phyloP scores from a whole-genome alignment of 306 rosid species.

The Hippophae gyantsensis region DNA sequence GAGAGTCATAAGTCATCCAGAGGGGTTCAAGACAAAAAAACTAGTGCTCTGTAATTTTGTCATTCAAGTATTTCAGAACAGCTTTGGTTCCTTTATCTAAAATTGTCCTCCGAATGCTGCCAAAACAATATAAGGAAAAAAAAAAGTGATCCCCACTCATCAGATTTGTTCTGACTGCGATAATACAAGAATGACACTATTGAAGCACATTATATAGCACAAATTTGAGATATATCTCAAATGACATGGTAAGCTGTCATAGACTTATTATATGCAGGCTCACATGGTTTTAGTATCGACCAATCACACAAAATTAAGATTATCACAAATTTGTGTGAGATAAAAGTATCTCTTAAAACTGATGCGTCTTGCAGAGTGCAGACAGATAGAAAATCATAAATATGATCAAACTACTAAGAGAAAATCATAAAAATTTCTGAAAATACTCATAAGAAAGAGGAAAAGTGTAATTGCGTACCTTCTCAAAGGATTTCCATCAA shows the following conservation, averaged over 20 bases:
- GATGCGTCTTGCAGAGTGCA: too few relatives aligned
- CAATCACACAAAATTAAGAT: too few relatives aligned
- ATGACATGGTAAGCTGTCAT: too few relatives aligned
- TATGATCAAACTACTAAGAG: neutral
- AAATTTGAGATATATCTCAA: too few relatives aligned
- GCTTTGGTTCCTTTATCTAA: conserved; percentile 84
- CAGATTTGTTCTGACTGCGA: neutral
- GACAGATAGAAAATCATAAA: neutral
- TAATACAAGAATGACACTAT: neutral
- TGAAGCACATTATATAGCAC: too few relatives aligned
- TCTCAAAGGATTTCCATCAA: conserved; percentile 91
- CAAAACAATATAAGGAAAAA: conserved; percentile 10
- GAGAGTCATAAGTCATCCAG: neutral
- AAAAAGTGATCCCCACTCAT: neutral
- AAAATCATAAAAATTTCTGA: neutral
- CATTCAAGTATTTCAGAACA: conserved; percentile 68
- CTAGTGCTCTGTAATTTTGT: conserved; percentile 49
- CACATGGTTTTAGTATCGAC: too few relatives aligned
- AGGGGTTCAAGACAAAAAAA: neutral
- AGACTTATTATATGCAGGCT: too few relatives aligned
- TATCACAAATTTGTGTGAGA: too few relatives aligned
- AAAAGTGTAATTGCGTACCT: conserved; percentile 35
- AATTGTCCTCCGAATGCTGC: conserved; percentile 79
- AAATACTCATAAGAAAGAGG: neutral
- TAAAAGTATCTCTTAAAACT: too few relatives aligned